Evolutionary conservation across 768 basidiomycete species (phyloP).

Genomic region (Cyathus striatus): DNA sequence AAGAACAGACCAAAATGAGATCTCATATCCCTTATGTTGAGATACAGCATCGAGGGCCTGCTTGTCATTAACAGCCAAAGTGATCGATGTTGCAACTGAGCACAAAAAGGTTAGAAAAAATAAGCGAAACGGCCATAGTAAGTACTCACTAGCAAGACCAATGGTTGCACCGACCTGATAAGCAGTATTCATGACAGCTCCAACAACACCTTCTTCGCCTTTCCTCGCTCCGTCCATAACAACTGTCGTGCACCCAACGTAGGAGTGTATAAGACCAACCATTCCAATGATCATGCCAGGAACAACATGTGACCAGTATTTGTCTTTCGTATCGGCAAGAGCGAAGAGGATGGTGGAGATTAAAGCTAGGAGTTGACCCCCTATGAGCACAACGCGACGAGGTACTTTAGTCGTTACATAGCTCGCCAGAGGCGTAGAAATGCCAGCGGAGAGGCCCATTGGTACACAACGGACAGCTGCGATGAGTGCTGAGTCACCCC

Average conservation of each 20-base stretch:
- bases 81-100: neutral
- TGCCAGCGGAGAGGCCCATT: neutral
- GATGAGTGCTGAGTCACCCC: neutral
- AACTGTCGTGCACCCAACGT: slow-evolving; percentile 11
- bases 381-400: neutral
- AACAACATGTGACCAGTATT: slow-evolving; percentile 40
- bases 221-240: neutral
- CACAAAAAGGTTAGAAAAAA: neutral
- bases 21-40: neutral
- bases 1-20: neutral
- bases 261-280: slow-evolving; percentile 34
- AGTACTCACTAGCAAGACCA: neutral
- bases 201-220: neutral
- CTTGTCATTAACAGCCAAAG: neutral
- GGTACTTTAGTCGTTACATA: neutral
- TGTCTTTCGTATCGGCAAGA: slow-evolving; percentile 25
- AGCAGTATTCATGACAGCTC: neutral
- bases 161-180: neutral
- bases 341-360: slow-evolving; percentile 28
- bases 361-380: neutral
- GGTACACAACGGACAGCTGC: neutral
- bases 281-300: slow-evolving; percentile 44
- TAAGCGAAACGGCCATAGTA: neutral
- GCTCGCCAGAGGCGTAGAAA: neutral
- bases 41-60: neutral